Base-by-base conservation (phyloP, 306 rosid species). In the Cajanus cajan region DNA sequence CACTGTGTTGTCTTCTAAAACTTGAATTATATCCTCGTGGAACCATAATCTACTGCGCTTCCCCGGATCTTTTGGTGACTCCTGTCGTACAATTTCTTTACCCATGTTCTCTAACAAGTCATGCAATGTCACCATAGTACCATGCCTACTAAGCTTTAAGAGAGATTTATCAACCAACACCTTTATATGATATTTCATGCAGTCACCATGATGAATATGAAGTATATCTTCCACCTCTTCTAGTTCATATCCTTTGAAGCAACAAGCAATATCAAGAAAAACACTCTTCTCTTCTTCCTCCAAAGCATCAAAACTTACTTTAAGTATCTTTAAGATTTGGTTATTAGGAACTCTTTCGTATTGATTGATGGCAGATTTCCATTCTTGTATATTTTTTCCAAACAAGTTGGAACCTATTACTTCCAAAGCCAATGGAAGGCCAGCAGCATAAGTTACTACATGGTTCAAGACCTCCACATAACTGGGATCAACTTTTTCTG, bases 201-300 rank as follows among this genome's bases (percentile, higher is more conserved):
- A 28, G 11, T 31, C 21, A 6, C 43, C 41, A 6, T 61, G 3
- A 28, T 31, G 67, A 28, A 12, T 19, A 31, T 15, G 67, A 61
- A 61, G 67, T 61, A 61, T 31, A 61, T 31, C 67, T 61, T 61
- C 21, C 1, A 61, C 19, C 67, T 61, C 67, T 14, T 61, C 40
- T 19, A 61, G 5, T 61, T 28, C 6, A 61, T 31, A 61, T 31
- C 67, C 67, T 15, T 61, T 61, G 19, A 61, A 61, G 41, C 67
- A 61, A 31, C 67, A 61, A 61, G 67, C 67, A 61, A 61, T 61
- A 40, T 61, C 67, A 31, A 61, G 67, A 31, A 28, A 61, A 61
- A 61, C 67, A 61, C 40, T 61, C 12, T 61, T 61, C 68, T 13
- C 68, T 28, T 61, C 68, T 61, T 61, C 68, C 68, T 61, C 68